phyloP scores from a whole-genome alignment of 2,329 filamentous ascomycete genomes.

The Zymoseptoria crescenta region DNA sequence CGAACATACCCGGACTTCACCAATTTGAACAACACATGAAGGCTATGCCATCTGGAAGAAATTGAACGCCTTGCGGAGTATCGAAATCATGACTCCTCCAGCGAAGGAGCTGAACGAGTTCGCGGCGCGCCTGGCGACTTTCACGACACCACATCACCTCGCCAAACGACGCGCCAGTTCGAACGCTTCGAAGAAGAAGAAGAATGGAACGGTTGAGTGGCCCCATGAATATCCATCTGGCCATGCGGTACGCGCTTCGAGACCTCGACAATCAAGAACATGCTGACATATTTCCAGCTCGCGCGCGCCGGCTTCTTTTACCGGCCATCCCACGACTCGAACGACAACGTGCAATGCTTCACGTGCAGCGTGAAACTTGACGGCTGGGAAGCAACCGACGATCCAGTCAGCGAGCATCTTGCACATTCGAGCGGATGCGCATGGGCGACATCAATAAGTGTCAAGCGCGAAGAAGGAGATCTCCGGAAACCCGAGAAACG shows the following conservation, averaged over 20 bases:
- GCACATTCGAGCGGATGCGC: conserved; percentile 75
- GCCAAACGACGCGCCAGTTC: conserved; percentile 64
- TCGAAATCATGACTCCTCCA: conserved; percentile 26
- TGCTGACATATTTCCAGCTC: conserved; percentile 49
- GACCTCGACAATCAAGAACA: conserved; percentile 6
- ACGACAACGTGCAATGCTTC: conserved; percentile 87
- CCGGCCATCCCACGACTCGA: conserved; percentile 62
- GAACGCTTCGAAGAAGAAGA: conserved; percentile 42
- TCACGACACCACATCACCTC: conserved; percentile 56
- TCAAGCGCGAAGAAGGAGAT: conserved; percentile 46
- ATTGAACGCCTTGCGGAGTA: not conserved
- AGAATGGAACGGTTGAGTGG: conserved; percentile 57
- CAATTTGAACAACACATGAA: no score
- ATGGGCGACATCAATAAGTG: conserved; percentile 66
- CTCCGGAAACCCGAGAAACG: conserved; percentile 55
- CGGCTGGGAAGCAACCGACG: conserved; percentile 84
- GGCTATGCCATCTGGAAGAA: not conserved
- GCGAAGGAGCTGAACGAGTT: conserved; percentile 52
- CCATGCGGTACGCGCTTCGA: conserved; percentile 47
- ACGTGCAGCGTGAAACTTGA: conserved; percentile 76
- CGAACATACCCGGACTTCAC: no score
- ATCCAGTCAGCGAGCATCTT: conserved; percentile 76
- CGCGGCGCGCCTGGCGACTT: conserved; percentile 72
- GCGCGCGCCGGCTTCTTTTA: conserved; percentile 90
- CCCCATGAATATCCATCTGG: conserved; percentile 64